These are phyloP conservation scores for Tetragonia tetragonoides DNA, from an alignment of 148 eudicot species.

Conservation along the genomic window DNA sequence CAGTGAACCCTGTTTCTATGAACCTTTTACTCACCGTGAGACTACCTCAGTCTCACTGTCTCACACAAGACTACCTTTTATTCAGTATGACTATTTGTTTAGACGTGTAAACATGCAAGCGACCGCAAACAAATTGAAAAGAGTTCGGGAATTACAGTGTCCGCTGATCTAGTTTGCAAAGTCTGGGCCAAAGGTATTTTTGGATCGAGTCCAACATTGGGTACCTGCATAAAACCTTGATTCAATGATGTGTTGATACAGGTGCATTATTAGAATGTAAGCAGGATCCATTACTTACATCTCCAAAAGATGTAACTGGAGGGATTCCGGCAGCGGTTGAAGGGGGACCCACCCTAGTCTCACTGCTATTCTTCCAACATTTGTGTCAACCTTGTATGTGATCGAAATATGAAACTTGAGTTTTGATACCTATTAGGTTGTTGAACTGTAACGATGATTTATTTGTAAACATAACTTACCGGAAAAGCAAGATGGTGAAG, in stretches of 20 bases:
- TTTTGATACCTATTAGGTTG: too few species aligned
- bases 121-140: background rate
- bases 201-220: constrained; percentile 93
- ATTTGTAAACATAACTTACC: constrained; percentile 40
- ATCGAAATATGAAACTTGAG: too few species aligned
- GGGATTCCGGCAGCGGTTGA: constrained; percentile 94
- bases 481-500: constrained; percentile 99
- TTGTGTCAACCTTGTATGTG: constrained; percentile 70
- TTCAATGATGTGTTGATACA: too few species aligned
- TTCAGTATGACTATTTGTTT: too few species aligned
- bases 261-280: too few species aligned
- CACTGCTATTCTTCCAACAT: constrained; percentile 97
- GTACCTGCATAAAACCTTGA: constrained; percentile 44
- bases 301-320: constrained; percentile 93
- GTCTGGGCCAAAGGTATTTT: constrained; percentile 91
- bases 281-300: constrained; percentile 43
- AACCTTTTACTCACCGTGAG: too few species aligned
- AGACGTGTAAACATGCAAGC: too few species aligned
- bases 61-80: too few species aligned
- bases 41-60: too few species aligned
- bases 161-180: constrained; percentile 95
- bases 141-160: constrained; percentile 60
- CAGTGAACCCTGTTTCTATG: too few species aligned
- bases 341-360: constrained; percentile 99
- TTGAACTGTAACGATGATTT: too few species aligned